phyloP scores from a whole-genome alignment of 192 early-diverging fungal species.

The Pilaira anomala region DNA sequence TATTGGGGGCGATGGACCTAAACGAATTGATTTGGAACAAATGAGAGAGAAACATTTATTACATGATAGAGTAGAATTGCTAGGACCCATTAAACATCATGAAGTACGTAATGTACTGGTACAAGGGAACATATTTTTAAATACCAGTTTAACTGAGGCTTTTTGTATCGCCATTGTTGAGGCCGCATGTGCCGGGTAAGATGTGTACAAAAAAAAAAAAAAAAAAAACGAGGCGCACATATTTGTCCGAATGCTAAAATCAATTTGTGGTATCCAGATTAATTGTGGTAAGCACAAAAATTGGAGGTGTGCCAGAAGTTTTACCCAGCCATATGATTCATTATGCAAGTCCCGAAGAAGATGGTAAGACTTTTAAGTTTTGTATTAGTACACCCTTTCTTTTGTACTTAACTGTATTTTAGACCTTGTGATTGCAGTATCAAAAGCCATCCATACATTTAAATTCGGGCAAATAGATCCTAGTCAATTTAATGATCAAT shows the following conservation, averaged over 20 bases:
- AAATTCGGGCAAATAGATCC: slow-evolving; percentile 61
- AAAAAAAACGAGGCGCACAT: neutral
- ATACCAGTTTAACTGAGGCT: slow-evolving; percentile 96
- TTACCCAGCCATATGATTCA: slow-evolving; percentile 89
- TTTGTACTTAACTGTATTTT: neutral
- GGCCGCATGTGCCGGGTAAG: slow-evolving; percentile 88
- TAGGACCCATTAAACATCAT: slow-evolving; percentile 80
- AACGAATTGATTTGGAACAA: slow-evolving; percentile 93
- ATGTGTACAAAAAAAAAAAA: slow-evolving; percentile 7
- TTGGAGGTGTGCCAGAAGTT: slow-evolving; percentile 97
- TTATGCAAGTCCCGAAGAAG: slow-evolving; percentile 83
- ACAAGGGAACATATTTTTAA: slow-evolving; percentile 93
- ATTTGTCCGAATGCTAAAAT: neutral
- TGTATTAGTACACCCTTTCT: neutral
- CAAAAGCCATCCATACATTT: slow-evolving; percentile 69
- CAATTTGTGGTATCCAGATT: slow-evolving; percentile 47
- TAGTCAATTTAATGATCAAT: slow-evolving; percentile 70
- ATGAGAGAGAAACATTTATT: slow-evolving; percentile 92
- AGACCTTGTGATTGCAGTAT: slow-evolving; percentile 70
- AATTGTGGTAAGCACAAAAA: slow-evolving; percentile 91
- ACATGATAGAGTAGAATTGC: slow-evolving; percentile 87
- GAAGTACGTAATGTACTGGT: slow-evolving; percentile 85
- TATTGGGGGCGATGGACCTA: slow-evolving; percentile 96
- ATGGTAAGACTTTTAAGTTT: too few species aligned
- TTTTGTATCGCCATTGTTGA: slow-evolving; percentile 99